These are phyloP conservation scores for Blastobotrys chiropterorum DNA, from an alignment of 805 yeast species.

Conservation along the genomic window DNA sequence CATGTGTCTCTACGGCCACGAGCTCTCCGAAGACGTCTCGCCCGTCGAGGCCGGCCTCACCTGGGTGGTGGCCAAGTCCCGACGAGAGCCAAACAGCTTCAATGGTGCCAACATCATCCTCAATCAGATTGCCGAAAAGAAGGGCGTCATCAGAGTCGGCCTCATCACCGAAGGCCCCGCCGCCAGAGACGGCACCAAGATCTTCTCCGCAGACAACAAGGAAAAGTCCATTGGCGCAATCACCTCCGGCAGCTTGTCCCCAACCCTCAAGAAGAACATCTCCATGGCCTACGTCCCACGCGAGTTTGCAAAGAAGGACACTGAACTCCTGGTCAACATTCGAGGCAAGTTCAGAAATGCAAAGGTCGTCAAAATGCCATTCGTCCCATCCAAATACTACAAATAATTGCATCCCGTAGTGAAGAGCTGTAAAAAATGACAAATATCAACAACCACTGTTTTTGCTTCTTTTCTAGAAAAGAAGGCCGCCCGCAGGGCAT, in stretches of 20 bases:
- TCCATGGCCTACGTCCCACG: slow-evolving; percentile 87
- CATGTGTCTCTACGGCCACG: slow-evolving; percentile 95
- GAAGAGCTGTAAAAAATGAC: no score
- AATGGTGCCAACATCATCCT: slow-evolving; percentile 72
- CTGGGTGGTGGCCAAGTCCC: slow-evolving; percentile 82
- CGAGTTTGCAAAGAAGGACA: slow-evolving; percentile 65
- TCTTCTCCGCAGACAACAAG: slow-evolving; percentile 49
- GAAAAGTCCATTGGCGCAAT: slow-evolving; percentile 51
- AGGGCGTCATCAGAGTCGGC: slow-evolving; percentile 65
- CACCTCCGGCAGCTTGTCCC: slow-evolving; percentile 63
- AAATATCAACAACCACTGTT: neutral
- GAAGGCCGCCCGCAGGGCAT: no score
- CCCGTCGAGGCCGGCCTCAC: slow-evolving; percentile 86
- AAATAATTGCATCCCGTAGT: slow-evolving; percentile 13
- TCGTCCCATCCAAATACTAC: slow-evolving; percentile 68
- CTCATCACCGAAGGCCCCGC: slow-evolving; percentile 75
- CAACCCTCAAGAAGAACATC: slow-evolving; percentile 67
- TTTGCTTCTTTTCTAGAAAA: no score
- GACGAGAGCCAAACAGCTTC: slow-evolving; percentile 55
- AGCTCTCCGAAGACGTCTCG: slow-evolving; percentile 67
- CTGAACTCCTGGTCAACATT: slow-evolving; percentile 64
- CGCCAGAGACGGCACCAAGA: slow-evolving; percentile 73
- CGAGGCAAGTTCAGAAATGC: slow-evolving; percentile 81
- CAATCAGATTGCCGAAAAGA: slow-evolving; percentile 63
- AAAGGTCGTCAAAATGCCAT: slow-evolving; percentile 74